Evolutionary conservation across 176 grass and related monocot species (phyloP).

Genomic region (Juncus effusus): DNA sequence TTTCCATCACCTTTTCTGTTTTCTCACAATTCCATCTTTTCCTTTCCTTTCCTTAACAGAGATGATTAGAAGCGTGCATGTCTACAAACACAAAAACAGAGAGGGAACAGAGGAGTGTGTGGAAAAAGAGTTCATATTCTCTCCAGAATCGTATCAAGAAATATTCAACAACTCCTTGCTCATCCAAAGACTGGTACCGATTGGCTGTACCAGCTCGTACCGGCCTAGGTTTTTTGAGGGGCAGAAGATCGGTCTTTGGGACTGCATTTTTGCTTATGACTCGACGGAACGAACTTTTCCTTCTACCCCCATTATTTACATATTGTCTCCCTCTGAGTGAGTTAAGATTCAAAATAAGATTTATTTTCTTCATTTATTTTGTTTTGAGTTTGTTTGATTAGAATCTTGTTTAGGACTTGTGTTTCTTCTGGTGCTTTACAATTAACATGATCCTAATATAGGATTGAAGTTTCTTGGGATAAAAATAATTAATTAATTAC

Average conservation of each 20-base stretch:
- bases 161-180: background rate
- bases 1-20: background rate
- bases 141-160: background rate
- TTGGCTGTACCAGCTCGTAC: background rate
- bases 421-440: too few relatives aligned
- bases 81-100: background rate
- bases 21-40: background rate
- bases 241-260: background rate
- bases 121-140: conserved; percentile 3
- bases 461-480: too few relatives aligned
- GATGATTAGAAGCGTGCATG: conserved; percentile 3
- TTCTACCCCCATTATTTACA: background rate
- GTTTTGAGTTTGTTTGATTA: too few relatives aligned
- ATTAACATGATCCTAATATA: too few relatives aligned
- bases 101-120: background rate
- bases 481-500: too few relatives aligned
- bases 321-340: too few relatives aligned
- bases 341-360: too few relatives aligned
- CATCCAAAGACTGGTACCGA: background rate
- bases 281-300: background rate
- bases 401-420: too few relatives aligned
- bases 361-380: too few relatives aligned
- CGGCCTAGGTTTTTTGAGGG: background rate
- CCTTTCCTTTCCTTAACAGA: conserved; percentile 4
- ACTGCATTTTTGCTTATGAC: conserved; percentile 2